Evolutionary conservation across 2,329 filamentous ascomycete species (phyloP).

Genomic region (Microcyclospora pomicola): DNA sequence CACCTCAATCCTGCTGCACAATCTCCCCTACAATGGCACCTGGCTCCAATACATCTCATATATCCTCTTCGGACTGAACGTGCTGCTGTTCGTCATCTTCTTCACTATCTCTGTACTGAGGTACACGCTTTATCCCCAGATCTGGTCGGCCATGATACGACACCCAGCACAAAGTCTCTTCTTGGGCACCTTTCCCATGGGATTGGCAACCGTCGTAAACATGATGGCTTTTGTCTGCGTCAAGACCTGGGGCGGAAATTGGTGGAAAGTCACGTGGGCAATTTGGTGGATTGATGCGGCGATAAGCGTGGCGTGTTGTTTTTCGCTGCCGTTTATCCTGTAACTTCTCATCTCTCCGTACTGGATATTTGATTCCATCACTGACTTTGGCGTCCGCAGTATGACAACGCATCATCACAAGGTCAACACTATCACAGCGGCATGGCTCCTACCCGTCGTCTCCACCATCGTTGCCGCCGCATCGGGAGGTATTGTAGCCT

Average conservation of each 20-base stretch:
- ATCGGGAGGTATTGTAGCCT: constrained; percentile 48
- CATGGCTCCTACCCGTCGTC: constrained; percentile 51
- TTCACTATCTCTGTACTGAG: constrained; percentile 42
- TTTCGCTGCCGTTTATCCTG: constrained; percentile 10
- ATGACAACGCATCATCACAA: constrained; percentile 1
- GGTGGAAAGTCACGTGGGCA: constrained; percentile 9
- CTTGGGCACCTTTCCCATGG: constrained; percentile 33
- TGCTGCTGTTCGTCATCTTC: constrained; percentile 43
- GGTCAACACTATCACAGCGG: constrained; percentile 44
- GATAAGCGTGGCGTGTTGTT: constrained; percentile 7
- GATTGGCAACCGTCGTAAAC: constrained; percentile 18
- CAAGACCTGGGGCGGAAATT: constrained; percentile 13
- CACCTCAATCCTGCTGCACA: constrained; percentile 47
- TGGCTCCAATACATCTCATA: constrained; percentile 49
- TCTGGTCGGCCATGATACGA: constrained; percentile 51
- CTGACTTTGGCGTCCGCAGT: not conserved
- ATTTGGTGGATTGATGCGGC: constrained; percentile 13
- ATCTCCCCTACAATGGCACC: constrained; percentile 44
- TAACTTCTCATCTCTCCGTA: constrained; percentile 2
- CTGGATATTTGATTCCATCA: no score
- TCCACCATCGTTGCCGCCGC: constrained; percentile 51
- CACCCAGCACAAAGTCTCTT: constrained; percentile 57
- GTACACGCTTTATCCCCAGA: constrained; percentile 51
- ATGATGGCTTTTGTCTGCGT: constrained; percentile 18
- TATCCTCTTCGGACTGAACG: constrained; percentile 47